phyloP scores from a whole-genome alignment of 768 basidiomycete species.

The Lactifluus hygrophoroides region DNA sequence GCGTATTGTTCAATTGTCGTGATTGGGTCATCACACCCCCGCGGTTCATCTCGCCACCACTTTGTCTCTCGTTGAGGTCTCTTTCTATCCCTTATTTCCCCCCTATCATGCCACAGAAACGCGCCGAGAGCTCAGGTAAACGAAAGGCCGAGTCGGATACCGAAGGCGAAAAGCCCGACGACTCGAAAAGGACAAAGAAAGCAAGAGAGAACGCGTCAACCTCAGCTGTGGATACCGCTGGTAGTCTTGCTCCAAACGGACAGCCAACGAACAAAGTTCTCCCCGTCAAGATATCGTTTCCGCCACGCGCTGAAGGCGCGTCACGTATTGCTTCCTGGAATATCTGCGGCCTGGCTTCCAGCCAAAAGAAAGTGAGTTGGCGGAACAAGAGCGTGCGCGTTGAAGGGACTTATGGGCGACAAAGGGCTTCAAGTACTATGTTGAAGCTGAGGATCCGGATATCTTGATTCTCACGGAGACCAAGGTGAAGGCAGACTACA shows the following conservation, averaged over 20 bases:
- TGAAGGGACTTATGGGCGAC: neutral
- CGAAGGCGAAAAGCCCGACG: neutral
- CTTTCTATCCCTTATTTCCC: neutral
- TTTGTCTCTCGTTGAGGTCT: neutral
- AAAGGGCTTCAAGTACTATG: slow-evolving; percentile 73
- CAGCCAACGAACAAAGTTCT: slow-evolving; percentile 71
- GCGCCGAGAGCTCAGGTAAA: slow-evolving; percentile 11
- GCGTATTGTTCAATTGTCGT: neutral
- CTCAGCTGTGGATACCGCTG: neutral
- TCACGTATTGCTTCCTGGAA: slow-evolving; percentile 68
- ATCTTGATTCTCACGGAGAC: slow-evolving; percentile 81
- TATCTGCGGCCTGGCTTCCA: slow-evolving; percentile 66
- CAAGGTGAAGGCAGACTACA: slow-evolving; percentile 39
- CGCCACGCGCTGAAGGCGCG: slow-evolving; percentile 38
- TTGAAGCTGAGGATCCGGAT: slow-evolving; percentile 83
- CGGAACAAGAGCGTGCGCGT: neutral
- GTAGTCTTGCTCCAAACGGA: slow-evolving; percentile 30
- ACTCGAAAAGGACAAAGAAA: slow-evolving; percentile 7
- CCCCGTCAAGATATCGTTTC: slow-evolving; percentile 53
- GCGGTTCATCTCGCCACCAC: neutral
- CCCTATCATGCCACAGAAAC: slow-evolving; percentile 6
- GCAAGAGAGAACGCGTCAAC: slow-evolving; percentile 5
- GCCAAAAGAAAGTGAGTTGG: slow-evolving; percentile 61
- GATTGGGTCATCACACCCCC: neutral
- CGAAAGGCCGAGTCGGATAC: slow-evolving; percentile 7